phyloP scores from a whole-genome alignment of 164 flowering plant genomes.

The Vitis cinerea region DNA sequence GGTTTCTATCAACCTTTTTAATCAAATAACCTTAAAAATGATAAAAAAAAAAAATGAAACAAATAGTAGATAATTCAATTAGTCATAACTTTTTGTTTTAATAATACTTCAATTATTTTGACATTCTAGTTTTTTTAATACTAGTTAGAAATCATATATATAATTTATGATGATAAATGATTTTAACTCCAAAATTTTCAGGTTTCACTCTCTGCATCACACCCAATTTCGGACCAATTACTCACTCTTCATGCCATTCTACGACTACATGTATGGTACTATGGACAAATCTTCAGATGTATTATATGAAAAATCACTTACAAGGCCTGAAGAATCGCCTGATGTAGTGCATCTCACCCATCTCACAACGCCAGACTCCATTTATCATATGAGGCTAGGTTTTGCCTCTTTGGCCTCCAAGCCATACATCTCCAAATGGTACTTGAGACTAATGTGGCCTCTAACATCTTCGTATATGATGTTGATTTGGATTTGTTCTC shows the following conservation, averaged over 20 bases:
- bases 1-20: no score
- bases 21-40: no score
- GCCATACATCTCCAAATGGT: conserved; percentile 23
- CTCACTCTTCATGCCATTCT: conserved; percentile 35
- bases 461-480: conserved; percentile 19
- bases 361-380: conserved; percentile 31
- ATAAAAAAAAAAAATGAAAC: no score
- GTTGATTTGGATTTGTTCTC: conserved; percentile 20
- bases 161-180: no score
- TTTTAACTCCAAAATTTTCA: neutral
- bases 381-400: conserved; percentile 31
- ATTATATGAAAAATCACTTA: conserved; percentile 15
- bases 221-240: conserved; percentile 35
- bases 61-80: no score
- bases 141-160: no score
- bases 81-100: no score
- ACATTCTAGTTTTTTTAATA: no score
- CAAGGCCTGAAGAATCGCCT: conserved; percentile 19
- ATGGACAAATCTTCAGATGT: conserved; percentile 24
- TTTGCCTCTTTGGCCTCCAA: conserved; percentile 31
- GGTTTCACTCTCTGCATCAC: conserved; percentile 40
- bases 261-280: conserved; percentile 38
- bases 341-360: conserved; percentile 36
- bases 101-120: no score
- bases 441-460: conserved; percentile 29